Evolutionary conservation across 805 yeast genomes (phyloP), one percentile per base, ranked within the genome.

Genomic region (Candida suzukii): DNA sequence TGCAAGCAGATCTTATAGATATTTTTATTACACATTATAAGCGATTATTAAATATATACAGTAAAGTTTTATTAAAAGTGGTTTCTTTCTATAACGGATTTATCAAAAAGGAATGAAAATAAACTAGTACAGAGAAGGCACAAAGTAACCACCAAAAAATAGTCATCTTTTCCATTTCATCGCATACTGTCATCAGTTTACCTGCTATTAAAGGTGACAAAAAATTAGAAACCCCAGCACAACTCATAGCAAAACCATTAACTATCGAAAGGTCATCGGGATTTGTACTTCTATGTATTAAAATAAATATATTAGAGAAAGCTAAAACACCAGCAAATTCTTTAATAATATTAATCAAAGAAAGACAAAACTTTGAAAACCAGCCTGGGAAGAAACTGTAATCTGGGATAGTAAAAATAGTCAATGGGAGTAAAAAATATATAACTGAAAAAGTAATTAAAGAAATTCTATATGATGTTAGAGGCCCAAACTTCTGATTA

Each of bases 161-260:
- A 18, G 42, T 40, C 18, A 34, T 22, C 26, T 34, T 28, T 2
- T 21, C 39, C 14, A 11, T 24, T 10, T n/a, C 10, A 29, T 34
- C 35, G 21, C 28, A 32, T 21, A 22, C 22, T 11, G 24, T 19
- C 34, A 44, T 38, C 10, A 44, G n/a, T 19, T 28, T 24, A 18
- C 83, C 84, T 76, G 80, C 75, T 1, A 64, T 32, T 13, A 79
- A 54, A 0, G 86, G 86, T 2, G 76, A 82, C 1, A 70, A 35
- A 41, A 74, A 76, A 46, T 83, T 60, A 0, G 82, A 78, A 19
- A 71, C 52, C 0, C 83, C 70, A 16, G 71, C 58, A 32, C 69
- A 65, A 37, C 79, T 71, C 57, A 77, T 69, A 2, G 79, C 67
- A 16, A 76, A 67, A 12, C 81, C 80, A 50, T 80, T 80, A 38